Evolutionary conservation across 805 yeast genomes (phyloP), one percentile per base, ranked within the genome.

Genomic region (Saccharomyces kudriavzevii): DNA sequence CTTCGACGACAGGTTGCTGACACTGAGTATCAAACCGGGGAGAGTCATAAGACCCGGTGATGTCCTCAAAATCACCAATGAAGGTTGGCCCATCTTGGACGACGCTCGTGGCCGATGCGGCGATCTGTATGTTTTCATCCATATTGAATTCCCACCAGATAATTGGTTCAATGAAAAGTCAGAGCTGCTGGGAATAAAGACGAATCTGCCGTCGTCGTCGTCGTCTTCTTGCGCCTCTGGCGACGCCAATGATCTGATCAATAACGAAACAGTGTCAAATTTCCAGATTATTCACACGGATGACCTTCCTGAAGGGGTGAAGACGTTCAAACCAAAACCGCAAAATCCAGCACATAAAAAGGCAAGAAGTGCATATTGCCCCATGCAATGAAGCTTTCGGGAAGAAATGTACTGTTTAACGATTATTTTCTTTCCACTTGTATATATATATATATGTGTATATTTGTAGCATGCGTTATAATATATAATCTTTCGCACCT

Each of bases 31-130:
- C 0, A 90, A 91, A 1, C 72, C 77, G 4, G 97, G 97, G 1
- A 85, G 85, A 68, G 96, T 92, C 5, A 63, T 90, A 5, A 78
- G 84, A 61, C 96, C 96, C 0, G 85, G 86, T 8, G 88, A 89
- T 57, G 77, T 72, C 53, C 67, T 91, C 31, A 76, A 82, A 55
- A 72, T 91, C 11, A 69, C 76, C 43, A 78, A 79, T 45, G 96
- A 89, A 67, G 97, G 97, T 4, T 89, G 92, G 95, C 96, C 96
- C 0, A 35, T 35, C 17, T 62, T 79, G 4, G 70, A 72, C 54
- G 58, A 60, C 40, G 54, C 70, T n/a, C 63, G 56, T 46, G 65
- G 55, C 11, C 63, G 59, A 56, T 72, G 72, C 47, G 97, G 97
- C 26, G 87, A 87, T 66, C 71, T 90, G 58, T 89, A 82, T 62